Evolutionary conservation across 768 basidiomycete genomes (phyloP).

Genomic region (Fomitopsis serialis): DNA sequence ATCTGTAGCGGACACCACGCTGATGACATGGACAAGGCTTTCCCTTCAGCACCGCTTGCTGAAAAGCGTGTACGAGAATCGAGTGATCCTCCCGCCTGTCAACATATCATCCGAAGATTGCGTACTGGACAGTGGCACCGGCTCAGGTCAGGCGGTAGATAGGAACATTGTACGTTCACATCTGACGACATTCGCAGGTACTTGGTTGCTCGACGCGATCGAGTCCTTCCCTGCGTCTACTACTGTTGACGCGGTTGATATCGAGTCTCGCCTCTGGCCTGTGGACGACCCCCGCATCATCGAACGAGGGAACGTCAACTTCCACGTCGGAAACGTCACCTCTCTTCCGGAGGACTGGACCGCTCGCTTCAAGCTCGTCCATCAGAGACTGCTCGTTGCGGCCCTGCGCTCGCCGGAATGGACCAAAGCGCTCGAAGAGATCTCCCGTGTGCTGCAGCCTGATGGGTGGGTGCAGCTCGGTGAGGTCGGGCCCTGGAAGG

Average conservation of each 20-base stretch:
- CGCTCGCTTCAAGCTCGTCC: slow-evolving; percentile 24
- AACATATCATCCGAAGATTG: not conserved
- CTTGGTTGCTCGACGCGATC: slow-evolving; percentile 13
- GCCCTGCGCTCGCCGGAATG: slow-evolving; percentile 29
- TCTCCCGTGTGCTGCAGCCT: slow-evolving; percentile 25
- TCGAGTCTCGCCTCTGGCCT: slow-evolving; percentile 14
- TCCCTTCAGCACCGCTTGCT: slow-evolving; percentile 3
- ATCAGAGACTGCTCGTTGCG: slow-evolving; percentile 27
- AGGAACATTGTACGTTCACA: not conserved
- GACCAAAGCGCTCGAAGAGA: slow-evolving; percentile 19
- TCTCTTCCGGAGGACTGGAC: slow-evolving; percentile 25
- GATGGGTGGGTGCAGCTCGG: slow-evolving; percentile 29
- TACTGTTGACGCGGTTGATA: slow-evolving; percentile 8
- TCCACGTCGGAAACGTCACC: slow-evolving; percentile 16
- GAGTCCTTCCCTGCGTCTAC: slow-evolving; percentile 1
- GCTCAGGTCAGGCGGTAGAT: slow-evolving; percentile 1
- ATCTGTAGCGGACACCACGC: not conserved
- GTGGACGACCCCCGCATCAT: not conserved
- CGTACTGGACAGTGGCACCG: slow-evolving; percentile 7
- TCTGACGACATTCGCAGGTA: slow-evolving; percentile 4
- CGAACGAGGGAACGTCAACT: slow-evolving; percentile 7
- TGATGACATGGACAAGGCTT: not conserved
- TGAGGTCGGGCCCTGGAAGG: slow-evolving; percentile 14
- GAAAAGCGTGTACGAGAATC: slow-evolving; percentile 1
- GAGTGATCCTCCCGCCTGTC: not conserved